phyloP scores from a whole-genome alignment of 2,329 filamentous ascomycete genomes.

The Cucurbitaria berberidis region DNA sequence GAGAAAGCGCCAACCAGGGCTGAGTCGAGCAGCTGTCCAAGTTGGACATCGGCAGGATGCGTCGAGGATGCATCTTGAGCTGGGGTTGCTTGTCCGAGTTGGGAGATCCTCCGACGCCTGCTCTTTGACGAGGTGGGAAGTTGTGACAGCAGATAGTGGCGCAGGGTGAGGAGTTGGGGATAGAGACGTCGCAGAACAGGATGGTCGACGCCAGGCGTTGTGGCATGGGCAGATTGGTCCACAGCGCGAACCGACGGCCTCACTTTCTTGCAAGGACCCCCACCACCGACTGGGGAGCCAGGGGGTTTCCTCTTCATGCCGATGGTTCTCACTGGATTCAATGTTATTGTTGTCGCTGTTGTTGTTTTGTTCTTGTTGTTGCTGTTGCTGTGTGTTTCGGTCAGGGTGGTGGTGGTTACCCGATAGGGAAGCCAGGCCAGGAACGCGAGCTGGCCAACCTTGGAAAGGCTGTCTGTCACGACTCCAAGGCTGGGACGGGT shows the following conservation, averaged over 20 bases:
- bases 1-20: slow-evolving; percentile 65
- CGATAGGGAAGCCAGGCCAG: slow-evolving; percentile 4
- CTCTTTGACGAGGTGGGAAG: slow-evolving; percentile 70
- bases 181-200: slow-evolving; percentile 75
- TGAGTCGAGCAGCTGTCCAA: slow-evolving; percentile 70
- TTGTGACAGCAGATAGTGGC: slow-evolving; percentile 70
- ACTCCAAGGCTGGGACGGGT: neutral
- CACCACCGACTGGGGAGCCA: slow-evolving; percentile 23
- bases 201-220: slow-evolving; percentile 54
- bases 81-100: slow-evolving; percentile 29
- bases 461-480: neutral
- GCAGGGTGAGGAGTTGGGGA: slow-evolving; percentile 67
- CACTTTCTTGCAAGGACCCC: slow-evolving; percentile 31
- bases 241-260: slow-evolving; percentile 16
- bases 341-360: too few species aligned
- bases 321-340: too few species aligned
- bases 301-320: slow-evolving; percentile 44
- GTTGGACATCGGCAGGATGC: slow-evolving; percentile 34
- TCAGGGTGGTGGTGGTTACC: neutral
- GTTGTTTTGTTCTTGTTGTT: too few species aligned
- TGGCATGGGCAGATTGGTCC: slow-evolving; percentile 44
- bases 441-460: neutral
- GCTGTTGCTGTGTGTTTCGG: too few species aligned
- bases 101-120: slow-evolving; percentile 55
- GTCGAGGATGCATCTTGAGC: slow-evolving; percentile 47